Conservation (phyloP, 805 yeast species). For the Wickerhamomyces strasburgensis region DNA sequence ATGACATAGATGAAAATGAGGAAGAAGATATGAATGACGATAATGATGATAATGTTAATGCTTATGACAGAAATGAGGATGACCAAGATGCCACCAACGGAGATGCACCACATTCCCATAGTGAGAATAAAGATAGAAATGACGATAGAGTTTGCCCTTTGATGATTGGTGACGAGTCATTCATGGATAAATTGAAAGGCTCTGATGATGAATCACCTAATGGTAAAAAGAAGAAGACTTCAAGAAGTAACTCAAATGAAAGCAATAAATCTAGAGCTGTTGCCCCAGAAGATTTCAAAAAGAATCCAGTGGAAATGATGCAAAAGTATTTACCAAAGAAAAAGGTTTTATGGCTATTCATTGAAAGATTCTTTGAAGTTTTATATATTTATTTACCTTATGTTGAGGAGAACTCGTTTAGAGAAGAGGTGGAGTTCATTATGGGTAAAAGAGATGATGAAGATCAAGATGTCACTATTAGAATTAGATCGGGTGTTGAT, state of each 20-base stretch:
- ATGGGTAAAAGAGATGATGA: slow-evolving; percentile 37
- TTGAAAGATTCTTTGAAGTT: slow-evolving; percentile 54
- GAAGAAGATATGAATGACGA: slow-evolving; percentile 1
- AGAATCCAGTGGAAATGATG: slow-evolving; percentile 28
- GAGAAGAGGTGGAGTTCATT: slow-evolving; percentile 36
- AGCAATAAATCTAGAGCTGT: slow-evolving; percentile 10
- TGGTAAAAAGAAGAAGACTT: slow-evolving; percentile 10
- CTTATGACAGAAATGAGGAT: slow-evolving; percentile 3
- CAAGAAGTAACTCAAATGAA: slow-evolving; percentile 15
- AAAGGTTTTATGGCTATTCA: slow-evolving; percentile 47
- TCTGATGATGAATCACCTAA: not conserved
- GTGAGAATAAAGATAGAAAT: slow-evolving; percentile 4
- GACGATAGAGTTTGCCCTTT: slow-evolving; percentile 40
- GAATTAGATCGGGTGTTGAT: slow-evolving; percentile 33
- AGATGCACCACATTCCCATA: no score
- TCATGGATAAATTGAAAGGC: slow-evolving; percentile 7
- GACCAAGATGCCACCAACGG: slow-evolving; percentile 3
- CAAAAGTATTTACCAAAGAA: slow-evolving; percentile 49
- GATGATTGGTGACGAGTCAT: slow-evolving; percentile 39
- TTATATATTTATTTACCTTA: slow-evolving; percentile 65
- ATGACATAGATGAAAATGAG: slow-evolving; percentile 7
- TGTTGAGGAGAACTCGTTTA: slow-evolving; percentile 53
- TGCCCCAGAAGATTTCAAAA: slow-evolving; percentile 19
- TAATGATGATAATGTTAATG: slow-evolving; percentile 4
- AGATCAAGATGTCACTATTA: slow-evolving; percentile 25